A percentile compares a stretch with the other conserved stretches of the same genome.
These are phyloP conservation scores for Fusarium irregulare DNA, from an alignment of 2,329 filamentous ascomycete species.

Conservation along the genomic window DNA sequence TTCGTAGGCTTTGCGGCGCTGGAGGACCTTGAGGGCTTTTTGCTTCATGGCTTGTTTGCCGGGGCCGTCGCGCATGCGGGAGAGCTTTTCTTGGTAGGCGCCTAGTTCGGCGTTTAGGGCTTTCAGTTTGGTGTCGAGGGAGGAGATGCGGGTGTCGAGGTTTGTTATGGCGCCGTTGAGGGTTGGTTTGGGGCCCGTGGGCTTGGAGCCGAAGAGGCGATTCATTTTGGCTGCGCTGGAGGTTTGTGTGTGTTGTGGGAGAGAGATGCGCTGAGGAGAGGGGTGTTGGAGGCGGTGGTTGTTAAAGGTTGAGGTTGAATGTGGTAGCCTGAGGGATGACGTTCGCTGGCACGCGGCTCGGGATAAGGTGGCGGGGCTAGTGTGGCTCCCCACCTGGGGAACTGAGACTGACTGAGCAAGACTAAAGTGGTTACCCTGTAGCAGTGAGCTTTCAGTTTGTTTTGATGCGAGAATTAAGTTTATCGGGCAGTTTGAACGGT, in stretches of 20 bases:
- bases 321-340: slow-evolving; percentile 43
- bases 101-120: slow-evolving; percentile 90
- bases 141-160: slow-evolving; percentile 85
- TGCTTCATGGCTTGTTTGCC: slow-evolving; percentile 93
- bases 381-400: slow-evolving; percentile 16
- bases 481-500: rapidly evolving
- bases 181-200: slow-evolving; percentile 87
- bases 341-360: slow-evolving; percentile 39
- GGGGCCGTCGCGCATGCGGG: slow-evolving; percentile 94
- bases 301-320: slow-evolving; percentile 10
- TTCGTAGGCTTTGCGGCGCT: slow-evolving; percentile 95
- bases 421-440: background rate
- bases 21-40: slow-evolving; percentile 93
- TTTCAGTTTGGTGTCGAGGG: slow-evolving; percentile 93
- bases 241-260: rapidly evolving
- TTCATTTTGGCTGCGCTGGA: slow-evolving; percentile 74
- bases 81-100: slow-evolving; percentile 86
- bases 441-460: background rate
- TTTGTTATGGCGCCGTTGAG: slow-evolving; percentile 85
- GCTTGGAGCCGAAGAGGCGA: slow-evolving; percentile 91
- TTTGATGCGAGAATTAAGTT: background rate
- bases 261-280: too few relatives aligned
- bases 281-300: background rate
- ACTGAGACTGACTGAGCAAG: background rate
- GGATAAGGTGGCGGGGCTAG: slow-evolving; percentile 18